Conservation (phyloP, 257 asterid genomes). For the Cynanchum wilfordii region DNA sequence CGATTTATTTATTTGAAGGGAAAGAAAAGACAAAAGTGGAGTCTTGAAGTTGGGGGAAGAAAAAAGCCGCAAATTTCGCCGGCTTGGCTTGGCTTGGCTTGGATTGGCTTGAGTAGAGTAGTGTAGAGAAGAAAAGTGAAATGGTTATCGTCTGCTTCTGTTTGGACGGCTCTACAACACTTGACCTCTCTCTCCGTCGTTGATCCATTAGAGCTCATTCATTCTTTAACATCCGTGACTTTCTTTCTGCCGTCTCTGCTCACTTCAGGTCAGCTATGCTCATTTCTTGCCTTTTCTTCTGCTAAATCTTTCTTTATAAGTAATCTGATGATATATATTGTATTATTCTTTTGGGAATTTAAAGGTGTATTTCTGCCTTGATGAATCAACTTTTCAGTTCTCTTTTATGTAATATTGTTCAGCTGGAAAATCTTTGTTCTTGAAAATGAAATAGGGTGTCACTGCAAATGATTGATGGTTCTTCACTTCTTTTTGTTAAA, state of each 20-base stretch:
- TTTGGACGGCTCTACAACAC: background rate
- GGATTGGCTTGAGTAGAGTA: background rate
- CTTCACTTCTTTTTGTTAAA: too few relatives aligned
- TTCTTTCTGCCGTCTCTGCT: background rate
- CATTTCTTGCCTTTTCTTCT: background rate
- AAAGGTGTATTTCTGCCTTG: background rate
- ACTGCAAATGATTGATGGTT: too few relatives aligned
- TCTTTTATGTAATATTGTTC: background rate
- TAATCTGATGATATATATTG: background rate
- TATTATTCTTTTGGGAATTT: background rate
- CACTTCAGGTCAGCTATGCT: background rate
- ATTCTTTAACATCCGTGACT: background rate
- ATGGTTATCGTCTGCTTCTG: slow-evolving; percentile 2
- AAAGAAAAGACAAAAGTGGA: background rate
- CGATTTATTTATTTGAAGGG: too few relatives aligned
- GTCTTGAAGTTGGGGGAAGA: too few relatives aligned
- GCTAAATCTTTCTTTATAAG: background rate
- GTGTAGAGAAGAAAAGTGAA: background rate
- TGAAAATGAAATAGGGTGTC: too few relatives aligned
- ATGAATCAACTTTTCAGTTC: background rate
- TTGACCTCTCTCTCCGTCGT: background rate
- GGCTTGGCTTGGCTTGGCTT: background rate
- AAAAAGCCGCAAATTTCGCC: background rate
- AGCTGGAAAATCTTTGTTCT: too few relatives aligned
- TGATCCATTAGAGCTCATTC: background rate